phyloP scores from a whole-genome alignment of 495 filamentous ascomycete species.

The Penicillium riverlandense region DNA sequence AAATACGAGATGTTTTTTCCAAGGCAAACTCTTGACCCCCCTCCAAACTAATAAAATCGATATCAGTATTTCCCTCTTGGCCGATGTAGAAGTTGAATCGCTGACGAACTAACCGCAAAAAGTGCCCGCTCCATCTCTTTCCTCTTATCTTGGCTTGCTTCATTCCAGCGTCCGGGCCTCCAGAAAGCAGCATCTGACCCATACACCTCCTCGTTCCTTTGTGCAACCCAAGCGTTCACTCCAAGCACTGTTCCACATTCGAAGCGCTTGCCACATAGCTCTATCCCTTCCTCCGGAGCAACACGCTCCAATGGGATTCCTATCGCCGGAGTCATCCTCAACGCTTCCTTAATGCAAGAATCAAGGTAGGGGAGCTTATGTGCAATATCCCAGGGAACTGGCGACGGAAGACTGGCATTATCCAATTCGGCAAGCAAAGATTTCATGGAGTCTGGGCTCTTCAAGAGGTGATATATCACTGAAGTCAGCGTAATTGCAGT shows the following conservation, averaged over 20 bases:
- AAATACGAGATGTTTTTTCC: slow-evolving; percentile 21
- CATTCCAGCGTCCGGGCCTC: slow-evolving; percentile 16
- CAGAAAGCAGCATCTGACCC: slow-evolving; percentile 13
- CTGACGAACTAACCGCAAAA: slow-evolving; percentile 12
- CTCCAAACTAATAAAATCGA: slow-evolving; percentile 14
- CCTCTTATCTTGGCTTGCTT: background rate
- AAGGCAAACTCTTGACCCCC: slow-evolving; percentile 18
- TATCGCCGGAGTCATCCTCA: slow-evolving; percentile 40
- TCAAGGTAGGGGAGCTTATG: slow-evolving; percentile 27
- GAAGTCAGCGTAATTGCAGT: slow-evolving; percentile 29
- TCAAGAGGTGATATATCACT: slow-evolving; percentile 28
- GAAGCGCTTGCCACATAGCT: slow-evolving; percentile 9
- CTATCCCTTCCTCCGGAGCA: slow-evolving; percentile 22
- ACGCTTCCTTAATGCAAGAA: slow-evolving; percentile 50
- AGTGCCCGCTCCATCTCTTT: slow-evolving; percentile 9
- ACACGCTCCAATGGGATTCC: slow-evolving; percentile 27
- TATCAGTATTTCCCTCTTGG: background rate
- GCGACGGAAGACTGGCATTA: slow-evolving; percentile 1
- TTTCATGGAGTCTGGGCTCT: slow-evolving; percentile 15
- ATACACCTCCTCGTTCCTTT: slow-evolving; percentile 10
- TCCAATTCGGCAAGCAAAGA: slow-evolving; percentile 12
- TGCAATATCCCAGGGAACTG: slow-evolving; percentile 18
- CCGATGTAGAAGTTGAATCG: background rate
- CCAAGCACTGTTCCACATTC: slow-evolving; percentile 7
- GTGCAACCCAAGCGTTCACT: slow-evolving; percentile 2